These are phyloP conservation scores for Zopfia rhizophila DNA, from an alignment of 2,329 filamentous ascomycete species.

Conservation along the genomic window DNA sequence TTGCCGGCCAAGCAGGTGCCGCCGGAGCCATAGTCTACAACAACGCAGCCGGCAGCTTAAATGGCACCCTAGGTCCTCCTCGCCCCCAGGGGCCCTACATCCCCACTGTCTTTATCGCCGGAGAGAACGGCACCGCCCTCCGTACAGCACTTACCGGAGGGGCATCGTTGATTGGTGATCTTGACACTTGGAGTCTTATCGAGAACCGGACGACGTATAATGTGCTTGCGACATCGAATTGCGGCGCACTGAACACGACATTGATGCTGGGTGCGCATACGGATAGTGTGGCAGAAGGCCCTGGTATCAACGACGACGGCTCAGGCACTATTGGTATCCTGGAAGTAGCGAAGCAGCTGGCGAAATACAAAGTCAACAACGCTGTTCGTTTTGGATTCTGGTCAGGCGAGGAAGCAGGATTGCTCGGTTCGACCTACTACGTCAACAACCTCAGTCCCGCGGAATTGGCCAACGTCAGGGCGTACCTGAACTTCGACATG, in stretches of 20 bases:
- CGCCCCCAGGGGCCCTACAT: conserved; percentile 66
- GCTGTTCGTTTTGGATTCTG: conserved; percentile 54
- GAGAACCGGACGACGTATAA: conserved; percentile 60
- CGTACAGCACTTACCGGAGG: conserved; percentile 63
- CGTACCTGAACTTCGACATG: conserved; percentile 57
- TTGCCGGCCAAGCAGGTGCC: conserved; percentile 76
- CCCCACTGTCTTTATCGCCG: conserved; percentile 74
- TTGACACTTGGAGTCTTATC: conserved; percentile 58
- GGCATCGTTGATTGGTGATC: conserved; percentile 47
- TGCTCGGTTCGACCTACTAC: conserved; percentile 49
- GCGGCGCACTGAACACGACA: conserved; percentile 47
- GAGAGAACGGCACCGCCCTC: conserved; percentile 67
- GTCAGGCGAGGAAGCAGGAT: conserved; percentile 51
- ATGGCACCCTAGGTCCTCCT: conserved; percentile 75
- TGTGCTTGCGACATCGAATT: conserved; percentile 49
- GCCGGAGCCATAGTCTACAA: conserved; percentile 79
- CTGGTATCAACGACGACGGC: conserved; percentile 56
- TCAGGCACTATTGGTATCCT: conserved; percentile 49
- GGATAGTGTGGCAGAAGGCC: conserved; percentile 49
- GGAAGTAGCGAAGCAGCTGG: conserved; percentile 49
- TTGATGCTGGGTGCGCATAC: conserved; percentile 51
- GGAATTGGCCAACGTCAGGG: conserved; percentile 47
- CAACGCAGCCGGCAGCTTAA: conserved; percentile 66
- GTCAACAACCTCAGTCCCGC: conserved; percentile 35
- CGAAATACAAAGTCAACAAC: conserved; percentile 51